phyloP scores from a whole-genome alignment of 805 yeast genomes.

The Schizosaccharomyces osmophilus region DNA sequence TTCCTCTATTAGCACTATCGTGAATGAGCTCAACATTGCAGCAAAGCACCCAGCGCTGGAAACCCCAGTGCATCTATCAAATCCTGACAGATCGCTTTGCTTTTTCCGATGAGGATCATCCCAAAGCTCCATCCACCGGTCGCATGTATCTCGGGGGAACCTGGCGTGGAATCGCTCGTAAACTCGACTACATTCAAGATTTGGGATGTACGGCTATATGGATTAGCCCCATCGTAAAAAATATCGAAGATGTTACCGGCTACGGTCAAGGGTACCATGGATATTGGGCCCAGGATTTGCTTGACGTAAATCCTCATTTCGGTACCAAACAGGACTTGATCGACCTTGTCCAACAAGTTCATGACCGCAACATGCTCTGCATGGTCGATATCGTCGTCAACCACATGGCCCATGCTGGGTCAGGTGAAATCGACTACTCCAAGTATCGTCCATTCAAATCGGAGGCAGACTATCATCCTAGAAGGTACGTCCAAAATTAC shows the following conservation, averaged over 20 bases:
- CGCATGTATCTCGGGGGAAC: constrained; percentile 4
- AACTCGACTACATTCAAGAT: constrained; percentile 4
- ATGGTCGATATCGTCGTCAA: constrained; percentile 4
- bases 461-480: background rate
- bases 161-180: constrained; percentile 1
- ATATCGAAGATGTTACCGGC: constrained; percentile 3
- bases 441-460: constrained; percentile 2
- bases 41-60: background rate
- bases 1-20: too few species aligned
- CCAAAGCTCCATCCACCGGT: background rate
- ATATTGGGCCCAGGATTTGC: background rate
- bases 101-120: background rate
- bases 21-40: too few species aligned
- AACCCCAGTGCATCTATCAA: background rate
- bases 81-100: constrained; percentile 5
- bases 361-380: constrained; percentile 3
- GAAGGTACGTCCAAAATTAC: constrained; percentile 1
- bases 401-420: constrained; percentile 1
- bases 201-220: constrained; percentile 4
- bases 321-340: constrained; percentile 1
- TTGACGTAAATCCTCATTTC: background rate
- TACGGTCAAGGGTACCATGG: constrained; percentile 4
- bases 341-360: background rate
- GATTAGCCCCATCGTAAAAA: constrained; percentile 4
- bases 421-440: background rate